phyloP scores from a whole-genome alignment of 208 protist genomes.

The Trypanosoma boissoni region DNA sequence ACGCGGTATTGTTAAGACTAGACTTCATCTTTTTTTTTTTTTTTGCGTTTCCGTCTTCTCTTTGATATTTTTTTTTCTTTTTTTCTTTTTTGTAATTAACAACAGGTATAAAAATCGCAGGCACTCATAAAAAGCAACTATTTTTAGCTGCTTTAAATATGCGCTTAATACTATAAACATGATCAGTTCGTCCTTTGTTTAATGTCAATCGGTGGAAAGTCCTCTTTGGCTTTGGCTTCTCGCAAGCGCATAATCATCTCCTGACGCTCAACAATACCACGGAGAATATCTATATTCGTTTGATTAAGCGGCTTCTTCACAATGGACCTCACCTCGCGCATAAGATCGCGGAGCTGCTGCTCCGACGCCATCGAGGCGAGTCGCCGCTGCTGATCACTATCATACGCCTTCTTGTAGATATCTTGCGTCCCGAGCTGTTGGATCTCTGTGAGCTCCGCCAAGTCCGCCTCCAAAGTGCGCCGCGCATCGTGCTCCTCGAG shows the following conservation, averaged over 20 bases:
- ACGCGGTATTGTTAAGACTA: too few relatives aligned
- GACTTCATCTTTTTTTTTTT: constrained; percentile 2
- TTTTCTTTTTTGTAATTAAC: neutral
- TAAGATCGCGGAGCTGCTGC: constrained; percentile 54
- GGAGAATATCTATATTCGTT: constrained; percentile 73
- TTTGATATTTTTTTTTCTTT: neutral
- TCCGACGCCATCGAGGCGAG: constrained; percentile 34
- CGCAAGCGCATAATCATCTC: constrained; percentile 50
- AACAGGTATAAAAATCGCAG: neutral
- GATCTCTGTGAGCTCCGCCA: constrained; percentile 55
- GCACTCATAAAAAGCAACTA: too few relatives aligned
- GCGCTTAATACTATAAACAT: too few relatives aligned
- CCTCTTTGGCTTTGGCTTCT: constrained; percentile 27
- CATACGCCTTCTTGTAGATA: constrained; percentile 39
- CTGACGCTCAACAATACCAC: constrained; percentile 48
- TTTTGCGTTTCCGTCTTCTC: neutral
- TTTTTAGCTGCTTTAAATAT: too few relatives aligned
- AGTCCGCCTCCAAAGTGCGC: constrained; percentile 51
- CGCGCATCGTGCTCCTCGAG: constrained; percentile 65
- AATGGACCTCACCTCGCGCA: constrained; percentile 56
- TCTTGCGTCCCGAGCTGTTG: constrained; percentile 42
- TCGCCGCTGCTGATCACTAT: constrained; percentile 33
- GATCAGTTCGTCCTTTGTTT: neutral
- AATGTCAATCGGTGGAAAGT: constrained; percentile 19
- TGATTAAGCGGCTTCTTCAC: constrained; percentile 64